A percentile compares a stretch with the other conserved stretches of the same genome.
These are phyloP conservation scores for Pestalotiopsis fici DNA, from an alignment of 2,329 filamentous ascomycete species.

Conservation along the genomic window DNA sequence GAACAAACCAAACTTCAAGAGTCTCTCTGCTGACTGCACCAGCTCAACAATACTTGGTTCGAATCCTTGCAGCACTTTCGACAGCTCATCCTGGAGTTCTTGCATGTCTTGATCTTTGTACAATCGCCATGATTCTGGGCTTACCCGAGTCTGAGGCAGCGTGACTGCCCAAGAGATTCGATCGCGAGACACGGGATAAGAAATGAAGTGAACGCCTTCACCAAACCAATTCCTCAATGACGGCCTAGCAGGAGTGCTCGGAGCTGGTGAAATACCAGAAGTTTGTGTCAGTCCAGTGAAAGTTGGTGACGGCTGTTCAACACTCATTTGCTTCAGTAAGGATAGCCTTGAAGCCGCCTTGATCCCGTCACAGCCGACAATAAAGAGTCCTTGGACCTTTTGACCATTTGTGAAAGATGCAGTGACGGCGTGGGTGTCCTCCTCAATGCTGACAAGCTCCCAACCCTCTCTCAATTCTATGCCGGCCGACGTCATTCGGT, in stretches of 20 bases:
- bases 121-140: constrained; percentile 23
- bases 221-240: constrained; percentile 25
- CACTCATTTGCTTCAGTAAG: background rate
- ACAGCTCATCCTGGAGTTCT: constrained; percentile 14
- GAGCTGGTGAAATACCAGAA: constrained; percentile 19
- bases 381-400: constrained; percentile 19
- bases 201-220: constrained; percentile 21
- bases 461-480: constrained; percentile 24
- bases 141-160: constrained; percentile 18
- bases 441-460: constrained; percentile 20
- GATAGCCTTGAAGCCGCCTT: constrained; percentile 2
- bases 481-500: background rate
- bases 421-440: constrained; percentile 18
- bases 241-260: constrained; percentile 11
- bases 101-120: constrained; percentile 18
- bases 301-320: constrained; percentile 9
- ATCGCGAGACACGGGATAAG: constrained; percentile 20
- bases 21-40: constrained; percentile 19
- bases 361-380: constrained; percentile 22
- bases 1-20: constrained; percentile 26
- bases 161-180: constrained; percentile 24
- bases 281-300: constrained; percentile 24
- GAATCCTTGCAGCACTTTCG: constrained; percentile 17
- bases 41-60: constrained; percentile 17
- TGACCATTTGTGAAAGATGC: constrained; percentile 19